Evolutionary conservation across 1,139 yeast species (phyloP), one percentile per base, ranked within the genome.

Genomic region (Yueomyces sp.): DNA sequence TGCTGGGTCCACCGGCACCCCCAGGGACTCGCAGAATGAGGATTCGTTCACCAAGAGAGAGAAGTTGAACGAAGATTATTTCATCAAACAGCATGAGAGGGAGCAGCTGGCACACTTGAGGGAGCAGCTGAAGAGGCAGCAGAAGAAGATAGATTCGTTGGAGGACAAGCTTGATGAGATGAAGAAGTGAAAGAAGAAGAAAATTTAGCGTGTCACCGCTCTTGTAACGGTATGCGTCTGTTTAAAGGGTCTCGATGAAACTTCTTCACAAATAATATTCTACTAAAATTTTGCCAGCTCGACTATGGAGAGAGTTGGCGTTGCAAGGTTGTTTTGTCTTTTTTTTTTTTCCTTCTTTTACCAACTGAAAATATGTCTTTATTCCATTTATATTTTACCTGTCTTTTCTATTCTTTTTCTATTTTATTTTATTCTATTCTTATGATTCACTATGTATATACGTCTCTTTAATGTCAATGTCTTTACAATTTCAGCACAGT

Each of bases 1-100:
- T 46, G 78, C 70, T 52, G 78, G 79, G 47, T 44, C 53, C 34
- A 67, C 75, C 42, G 79, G 78, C 46, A 65, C 75, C 39, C 67
- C 73, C 49, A 72, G 80, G 53, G 62, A 72, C 42, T 68, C 66
- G 41, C 72, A 69, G 42, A 59, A 69, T 39, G 61, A 67, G 38
- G 79, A 75, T 55, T 67, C 77, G 44, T 76, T 76, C 65, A 65
- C 69, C 55, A 73, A 78, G 62, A 78, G 86, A 58, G 87, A 80
- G 65, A 74, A 73, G 66, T 85, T 85, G 47, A 73, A 72, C 54
- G 87, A 80, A 67, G 81, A 79, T 63, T 65, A 62, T 54, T 80
- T 73, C 66, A 69, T 79, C 59, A 71, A 64, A 57, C 73, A 75
- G 56, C 73, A 72, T 58, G 85, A 80, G 65, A 73, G 74, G 59